These are phyloP conservation scores for Sugiyamaella japonica DNA, from an alignment of 1,139 yeast genomes.

Conservation along the genomic window DNA sequence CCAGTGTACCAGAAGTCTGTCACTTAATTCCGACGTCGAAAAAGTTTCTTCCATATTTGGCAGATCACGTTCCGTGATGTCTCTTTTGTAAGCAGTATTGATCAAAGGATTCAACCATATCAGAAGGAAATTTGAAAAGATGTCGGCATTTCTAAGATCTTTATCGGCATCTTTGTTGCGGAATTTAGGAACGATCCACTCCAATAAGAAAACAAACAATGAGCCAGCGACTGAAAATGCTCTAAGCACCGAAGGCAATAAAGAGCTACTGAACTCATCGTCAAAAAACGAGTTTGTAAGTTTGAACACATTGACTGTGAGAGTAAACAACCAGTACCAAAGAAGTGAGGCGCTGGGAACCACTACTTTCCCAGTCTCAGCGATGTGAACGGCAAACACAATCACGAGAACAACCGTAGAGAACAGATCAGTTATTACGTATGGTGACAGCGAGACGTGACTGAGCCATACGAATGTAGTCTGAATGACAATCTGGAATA, in stretches of 20 bases:
- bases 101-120: conserved; percentile 87
- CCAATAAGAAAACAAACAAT: conserved; percentile 8
- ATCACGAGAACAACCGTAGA: conserved; percentile 5
- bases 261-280: not conserved
- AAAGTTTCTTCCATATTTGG: conserved; percentile 66
- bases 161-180: conserved; percentile 12
- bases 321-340: conserved; percentile 67
- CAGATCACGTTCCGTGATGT: conserved; percentile 69
- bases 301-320: conserved; percentile 48
- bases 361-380: conserved; percentile 64
- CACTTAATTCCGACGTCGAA: conserved; percentile 57
- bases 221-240: not conserved
- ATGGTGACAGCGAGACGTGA: conserved; percentile 2
- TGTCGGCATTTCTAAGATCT: conserved; percentile 63
- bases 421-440: conserved; percentile 2
- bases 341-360: conserved; percentile 67
- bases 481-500: conserved; percentile 10
- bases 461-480: conserved; percentile 10
- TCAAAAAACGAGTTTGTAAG: conserved; percentile 38
- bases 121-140: conserved; percentile 73
- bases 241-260: conserved; percentile 1
- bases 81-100: conserved; percentile 70
- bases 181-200: conserved; percentile 12
- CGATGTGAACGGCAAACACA: conserved; percentile 50
- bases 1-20: conserved; percentile 54